phyloP scores from a whole-genome alignment of 108 stramenopile species.

The Nannochloropsis oceanica region DNA sequence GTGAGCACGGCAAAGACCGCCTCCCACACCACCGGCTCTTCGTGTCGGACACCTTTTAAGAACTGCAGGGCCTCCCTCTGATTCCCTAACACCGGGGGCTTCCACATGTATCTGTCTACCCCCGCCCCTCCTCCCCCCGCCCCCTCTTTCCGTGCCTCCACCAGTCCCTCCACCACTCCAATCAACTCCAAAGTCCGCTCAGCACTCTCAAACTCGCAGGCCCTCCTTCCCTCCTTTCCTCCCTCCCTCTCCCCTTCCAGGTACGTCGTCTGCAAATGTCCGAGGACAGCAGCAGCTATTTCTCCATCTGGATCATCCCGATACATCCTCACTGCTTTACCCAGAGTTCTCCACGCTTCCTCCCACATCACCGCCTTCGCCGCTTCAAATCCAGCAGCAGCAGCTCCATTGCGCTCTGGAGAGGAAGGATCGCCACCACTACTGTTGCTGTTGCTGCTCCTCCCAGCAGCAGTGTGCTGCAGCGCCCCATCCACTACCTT shows the following conservation, averaged over 20 bases:
- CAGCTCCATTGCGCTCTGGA: background rate
- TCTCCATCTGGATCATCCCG: background rate
- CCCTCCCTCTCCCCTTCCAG: too few relatives aligned
- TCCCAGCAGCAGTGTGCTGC: background rate
- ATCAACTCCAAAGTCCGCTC: background rate
- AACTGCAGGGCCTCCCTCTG: background rate
- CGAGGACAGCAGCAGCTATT: background rate
- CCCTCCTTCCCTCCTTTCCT: background rate
- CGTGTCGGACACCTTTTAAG: background rate
- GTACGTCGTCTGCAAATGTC: background rate
- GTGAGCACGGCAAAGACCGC: background rate
- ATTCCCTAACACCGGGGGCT: background rate
- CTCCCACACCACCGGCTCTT: background rate
- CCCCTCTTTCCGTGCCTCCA: background rate
- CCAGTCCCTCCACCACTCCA: background rate
- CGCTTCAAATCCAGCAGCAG: background rate
- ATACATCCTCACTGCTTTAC: background rate
- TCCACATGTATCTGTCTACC: background rate
- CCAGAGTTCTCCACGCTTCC: background rate
- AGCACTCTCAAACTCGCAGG: background rate
- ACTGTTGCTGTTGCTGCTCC: background rate
- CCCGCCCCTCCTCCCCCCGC: background rate
- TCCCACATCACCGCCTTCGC: background rate
- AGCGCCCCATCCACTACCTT: constrained; percentile 17
- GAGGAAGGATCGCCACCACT: background rate